A percentile compares a stretch with the other conserved stretches of the same genome.
Conservation (phyloP, 345 rosid genomes). For the Bruguiera sexangula region DNA sequence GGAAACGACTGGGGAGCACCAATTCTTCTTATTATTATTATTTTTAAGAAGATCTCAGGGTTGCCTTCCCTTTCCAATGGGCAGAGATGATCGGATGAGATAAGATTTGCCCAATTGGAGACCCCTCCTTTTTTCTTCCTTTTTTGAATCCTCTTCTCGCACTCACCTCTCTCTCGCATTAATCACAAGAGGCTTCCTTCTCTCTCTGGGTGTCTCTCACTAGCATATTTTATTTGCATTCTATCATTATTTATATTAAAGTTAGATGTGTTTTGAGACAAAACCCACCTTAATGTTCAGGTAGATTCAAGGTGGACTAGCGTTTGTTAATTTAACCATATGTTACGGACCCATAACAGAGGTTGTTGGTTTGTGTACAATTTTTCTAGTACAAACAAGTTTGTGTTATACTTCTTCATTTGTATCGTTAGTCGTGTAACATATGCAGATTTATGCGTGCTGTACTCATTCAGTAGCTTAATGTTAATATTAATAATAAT, state of each 20-base stretch:
- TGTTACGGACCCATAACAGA: slow-evolving; percentile 13
- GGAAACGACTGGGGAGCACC: not conserved
- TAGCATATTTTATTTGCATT: not conserved
- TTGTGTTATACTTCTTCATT: not conserved
- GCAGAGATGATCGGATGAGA: slow-evolving; percentile 21
- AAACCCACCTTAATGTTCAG: slow-evolving; percentile 55
- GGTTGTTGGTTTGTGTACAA: not conserved
- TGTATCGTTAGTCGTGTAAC: not conserved
- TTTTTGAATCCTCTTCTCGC: slow-evolving; percentile 36
- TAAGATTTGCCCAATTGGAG: slow-evolving; percentile 32
- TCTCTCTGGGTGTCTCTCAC: not conserved
- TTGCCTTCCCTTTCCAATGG: slow-evolving; percentile 32
- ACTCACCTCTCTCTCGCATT: not conserved
- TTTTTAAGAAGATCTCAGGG: not conserved
- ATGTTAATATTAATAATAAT: too few relatives aligned
- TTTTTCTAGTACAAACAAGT: slow-evolving; percentile 9
- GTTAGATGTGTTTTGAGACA: slow-evolving; percentile 34
- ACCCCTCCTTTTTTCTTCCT: not conserved
- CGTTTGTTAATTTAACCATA: slow-evolving; percentile 18
- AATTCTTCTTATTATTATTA: not conserved
- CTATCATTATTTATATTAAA: slow-evolving; percentile 3
- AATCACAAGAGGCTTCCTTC: not conserved
- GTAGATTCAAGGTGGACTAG: slow-evolving; percentile 35
- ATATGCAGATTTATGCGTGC: not conserved
- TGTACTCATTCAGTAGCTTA: not conserved